These are phyloP conservation scores for Fraxinus latifolia DNA, from an alignment of 305 asterid genomes.

Conservation along the genomic window DNA sequence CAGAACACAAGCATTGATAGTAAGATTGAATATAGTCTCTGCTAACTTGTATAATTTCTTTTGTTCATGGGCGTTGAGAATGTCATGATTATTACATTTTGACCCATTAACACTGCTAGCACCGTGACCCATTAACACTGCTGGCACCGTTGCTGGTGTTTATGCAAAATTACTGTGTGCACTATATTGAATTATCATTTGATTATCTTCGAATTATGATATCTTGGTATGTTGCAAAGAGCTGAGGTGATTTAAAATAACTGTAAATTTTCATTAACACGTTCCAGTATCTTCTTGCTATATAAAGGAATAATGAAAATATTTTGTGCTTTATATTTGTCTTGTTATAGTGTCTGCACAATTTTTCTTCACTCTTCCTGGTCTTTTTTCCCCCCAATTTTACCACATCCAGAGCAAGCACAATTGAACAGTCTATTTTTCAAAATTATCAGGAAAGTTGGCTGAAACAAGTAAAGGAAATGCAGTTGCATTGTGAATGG, in stretches of 20 bases:
- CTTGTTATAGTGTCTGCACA: background rate
- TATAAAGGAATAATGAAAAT: background rate
- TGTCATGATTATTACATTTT: background rate
- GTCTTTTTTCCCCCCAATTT: background rate
- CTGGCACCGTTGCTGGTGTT: background rate
- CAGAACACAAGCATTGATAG: background rate
- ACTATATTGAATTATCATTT: background rate
- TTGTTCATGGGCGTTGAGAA: background rate
- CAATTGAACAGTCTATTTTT: background rate
- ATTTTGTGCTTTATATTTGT: background rate
- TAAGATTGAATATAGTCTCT: background rate
- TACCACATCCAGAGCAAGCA: background rate
- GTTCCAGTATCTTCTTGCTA: background rate
- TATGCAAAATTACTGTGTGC: background rate
- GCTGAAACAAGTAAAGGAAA: slow-evolving; percentile 44
- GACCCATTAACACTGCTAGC: background rate
- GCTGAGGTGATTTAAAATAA: background rate
- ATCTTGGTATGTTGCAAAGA: background rate
- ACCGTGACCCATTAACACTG: background rate
- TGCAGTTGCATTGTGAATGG: slow-evolving; percentile 50
- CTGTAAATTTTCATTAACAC: background rate
- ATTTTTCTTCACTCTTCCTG: too few relatives aligned
- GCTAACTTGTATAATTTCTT: background rate
- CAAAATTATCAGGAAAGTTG: slow-evolving; percentile 37
- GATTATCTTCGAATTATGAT: background rate